Base-by-base conservation (phyloP, 257 asterid genomes). In the Henckelia pumila region DNA sequence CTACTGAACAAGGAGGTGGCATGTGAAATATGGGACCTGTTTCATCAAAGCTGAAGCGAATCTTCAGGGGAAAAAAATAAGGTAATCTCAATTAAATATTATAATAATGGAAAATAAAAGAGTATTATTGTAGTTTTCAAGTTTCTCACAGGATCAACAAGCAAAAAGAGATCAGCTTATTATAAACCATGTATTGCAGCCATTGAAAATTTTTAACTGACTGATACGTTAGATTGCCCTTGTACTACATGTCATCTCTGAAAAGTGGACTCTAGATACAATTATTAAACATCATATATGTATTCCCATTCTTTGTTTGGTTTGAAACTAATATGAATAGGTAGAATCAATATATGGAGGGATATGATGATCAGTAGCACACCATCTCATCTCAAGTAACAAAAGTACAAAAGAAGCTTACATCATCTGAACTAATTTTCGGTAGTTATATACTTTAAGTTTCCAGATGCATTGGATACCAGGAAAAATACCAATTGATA, bases 1-100 rank as follows among this genome's bases (percentile, higher is more conserved):
- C 91, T 65, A 91, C 81, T 62, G 97, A 88, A 73, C 83, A 91
- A 28, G 96, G 96, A 67, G 97, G 97, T 4, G 96, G 96, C 97
- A 91, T 86, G 78, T 59, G 85, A 76, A 91, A 75, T 33, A 67
- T 81, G 50, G 91, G 93, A 75, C 97, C 96, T 19, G 73, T 73
- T 68, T 86, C 91, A 33, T 83, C 71, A 78, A 86, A 91, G 67
- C 82, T 78, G 82, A 91, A 86, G 71, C 30, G 96, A 66, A 88
- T 96, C 97, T 91, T 77, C 55, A 74, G 52, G 1, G 70, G 30
- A 66, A 66, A 66, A 68, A 70, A 75, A 68, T 6, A 30, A 78
- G 66, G 61, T 56, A 49, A 57, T 59, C 75, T 63, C 25, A 70
- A 61, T 35, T 75, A 67, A 37, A 50, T 40, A 40, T 35, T 49